phyloP scores from a whole-genome alignment of 345 rosid genomes.

The rapeseed (Brassica napus) region Da-Ae NC_063444.1:12909501-12910000 shows the following conservation, averaged over 20 bases:
- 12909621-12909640: background rate
- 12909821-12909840: background rate
- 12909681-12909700: constrained; percentile 81
- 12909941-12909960: constrained; percentile 50
- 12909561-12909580: constrained; percentile 2
- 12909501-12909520: constrained; percentile 8
- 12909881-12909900: background rate
- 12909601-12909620: background rate
- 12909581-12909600: constrained; percentile 31
- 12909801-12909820: constrained; percentile 20
- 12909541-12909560: background rate
- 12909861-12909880: background rate
- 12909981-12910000: background rate
- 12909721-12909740: constrained; percentile 47
- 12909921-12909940: constrained; percentile 78
- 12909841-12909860: background rate
- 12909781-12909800: constrained; percentile 43
- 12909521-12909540: background rate
- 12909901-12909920: constrained; percentile 59
- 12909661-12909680: background rate
- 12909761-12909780: constrained; percentile 62
- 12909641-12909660: background rate
- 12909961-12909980: constrained; percentile 3
- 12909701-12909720: constrained; percentile 71
- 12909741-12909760: constrained; percentile 46